Evolutionary conservation across 2,329 filamentous ascomycete genomes (phyloP).

Genomic region (Clathrospora elynae): DNA sequence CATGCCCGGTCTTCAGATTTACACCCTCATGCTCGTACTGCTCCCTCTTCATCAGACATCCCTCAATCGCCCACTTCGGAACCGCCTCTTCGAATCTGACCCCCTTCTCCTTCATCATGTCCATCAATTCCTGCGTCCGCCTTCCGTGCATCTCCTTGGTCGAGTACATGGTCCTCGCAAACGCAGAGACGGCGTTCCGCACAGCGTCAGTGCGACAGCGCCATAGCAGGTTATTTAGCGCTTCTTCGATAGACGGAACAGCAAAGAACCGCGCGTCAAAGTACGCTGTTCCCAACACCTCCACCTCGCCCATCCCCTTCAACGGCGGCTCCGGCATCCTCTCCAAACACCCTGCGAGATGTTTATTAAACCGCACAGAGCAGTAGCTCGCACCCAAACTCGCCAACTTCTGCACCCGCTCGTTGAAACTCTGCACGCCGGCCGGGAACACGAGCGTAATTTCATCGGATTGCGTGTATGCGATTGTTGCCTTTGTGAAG

Average conservation of each 20-base stretch:
- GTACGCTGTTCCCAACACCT: constrained; percentile 27
- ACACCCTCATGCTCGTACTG: constrained; percentile 37
- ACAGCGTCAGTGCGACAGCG: constrained; percentile 40
- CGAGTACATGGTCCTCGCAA: constrained; percentile 36
- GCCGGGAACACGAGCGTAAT: constrained; percentile 40
- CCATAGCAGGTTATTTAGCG: constrained; percentile 40
- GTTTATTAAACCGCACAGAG: constrained; percentile 35
- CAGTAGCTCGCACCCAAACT: constrained; percentile 38
- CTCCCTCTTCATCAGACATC: constrained; percentile 40
- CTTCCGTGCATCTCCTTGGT: constrained; percentile 35
- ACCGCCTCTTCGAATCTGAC: constrained; percentile 33
- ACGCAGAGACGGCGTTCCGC: constrained; percentile 35
- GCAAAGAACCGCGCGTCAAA: constrained; percentile 41
- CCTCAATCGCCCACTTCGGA: constrained; percentile 42
- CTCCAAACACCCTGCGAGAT: constrained; percentile 23
- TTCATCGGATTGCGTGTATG: constrained; percentile 44
- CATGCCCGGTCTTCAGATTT: constrained; percentile 33
- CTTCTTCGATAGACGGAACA: constrained; percentile 33
- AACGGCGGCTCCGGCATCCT: constrained; percentile 26
- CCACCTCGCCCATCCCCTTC: constrained; percentile 17
- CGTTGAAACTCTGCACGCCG: constrained; percentile 37
- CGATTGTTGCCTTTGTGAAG: constrained; percentile 36
- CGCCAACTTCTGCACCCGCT: constrained; percentile 37
- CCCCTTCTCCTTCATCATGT: constrained; percentile 34
- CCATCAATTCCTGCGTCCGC: constrained; percentile 26